phyloP scores from a whole-genome alignment of 2,329 filamentous ascomycete species.

The Dothideomycetes sp. region DNA sequence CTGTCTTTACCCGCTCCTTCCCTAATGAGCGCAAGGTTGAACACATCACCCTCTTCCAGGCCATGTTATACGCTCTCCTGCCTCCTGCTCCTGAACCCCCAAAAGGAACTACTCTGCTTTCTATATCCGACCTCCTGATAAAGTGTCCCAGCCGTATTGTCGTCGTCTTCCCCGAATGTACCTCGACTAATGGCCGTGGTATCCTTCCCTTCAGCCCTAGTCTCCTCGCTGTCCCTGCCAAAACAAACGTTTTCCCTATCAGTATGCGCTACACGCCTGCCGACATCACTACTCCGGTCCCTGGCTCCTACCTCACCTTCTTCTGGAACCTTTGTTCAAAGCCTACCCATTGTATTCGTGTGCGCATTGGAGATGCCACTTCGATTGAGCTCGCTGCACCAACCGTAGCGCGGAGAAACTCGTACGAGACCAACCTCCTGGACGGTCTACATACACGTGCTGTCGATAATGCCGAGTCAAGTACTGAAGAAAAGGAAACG shows the following conservation, averaged over 20 bases:
- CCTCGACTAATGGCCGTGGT: conserved; percentile 84
- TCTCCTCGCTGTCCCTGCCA: conserved; percentile 56
- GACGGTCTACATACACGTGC: conserved; percentile 32
- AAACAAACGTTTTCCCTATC: conserved; percentile 77
- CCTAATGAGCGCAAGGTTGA: conserved; percentile 62
- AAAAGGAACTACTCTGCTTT: conserved; percentile 26
- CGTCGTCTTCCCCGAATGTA: conserved; percentile 87
- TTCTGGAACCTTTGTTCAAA: conserved; percentile 78
- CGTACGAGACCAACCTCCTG: conserved; percentile 38
- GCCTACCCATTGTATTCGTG: conserved; percentile 81
- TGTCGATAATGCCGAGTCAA: conserved; percentile 24
- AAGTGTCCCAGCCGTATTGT: conserved; percentile 66
- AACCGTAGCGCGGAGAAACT: conserved; percentile 18
- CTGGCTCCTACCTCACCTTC: conserved; percentile 62
- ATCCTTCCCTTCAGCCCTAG: conserved; percentile 77
- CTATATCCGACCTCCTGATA: conserved; percentile 44
- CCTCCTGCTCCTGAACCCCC: conserved; percentile 27
- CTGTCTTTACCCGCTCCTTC: conserved; percentile 82
- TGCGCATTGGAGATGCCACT: conserved; percentile 75
- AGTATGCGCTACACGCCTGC: conserved; percentile 81
- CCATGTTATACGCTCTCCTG: conserved; percentile 64
- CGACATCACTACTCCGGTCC: conserved; percentile 85
- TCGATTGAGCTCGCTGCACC: conserved; percentile 28
- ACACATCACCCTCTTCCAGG: conserved; percentile 65
- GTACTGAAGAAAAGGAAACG: conserved; percentile 51